These are phyloP conservation scores for Arabidopsis hybrid DNA, from an alignment of 441 rosid genomes.

Conservation along the genomic window DNA sequence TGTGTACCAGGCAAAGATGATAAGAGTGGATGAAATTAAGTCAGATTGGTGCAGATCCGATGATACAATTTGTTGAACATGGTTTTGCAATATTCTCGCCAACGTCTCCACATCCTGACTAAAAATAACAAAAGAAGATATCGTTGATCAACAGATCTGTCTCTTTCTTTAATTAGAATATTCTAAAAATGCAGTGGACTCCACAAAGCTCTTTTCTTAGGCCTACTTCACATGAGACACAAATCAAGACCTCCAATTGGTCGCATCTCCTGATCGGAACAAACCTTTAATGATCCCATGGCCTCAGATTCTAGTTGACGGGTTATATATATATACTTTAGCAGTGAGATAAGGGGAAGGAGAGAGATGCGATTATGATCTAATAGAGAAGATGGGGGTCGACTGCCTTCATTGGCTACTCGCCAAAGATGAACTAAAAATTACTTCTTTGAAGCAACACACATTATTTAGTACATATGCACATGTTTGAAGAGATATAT, in stretches of 20 bases:
- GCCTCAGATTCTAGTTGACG: conserved; percentile 4
- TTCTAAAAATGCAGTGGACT: conserved; percentile 41
- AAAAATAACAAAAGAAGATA: conserved; percentile 35
- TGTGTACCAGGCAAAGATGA: conserved; percentile 32
- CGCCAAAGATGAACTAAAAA: not conserved
- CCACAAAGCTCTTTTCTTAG: not conserved
- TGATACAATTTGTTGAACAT: conserved; percentile 32
- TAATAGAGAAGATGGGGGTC: not conserved
- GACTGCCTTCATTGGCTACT: conserved; percentile 5
- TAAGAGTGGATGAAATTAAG: conserved; percentile 20
- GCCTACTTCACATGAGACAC: conserved; percentile 12
- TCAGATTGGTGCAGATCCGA: conserved; percentile 33
- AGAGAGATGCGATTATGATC: conserved; percentile 7
- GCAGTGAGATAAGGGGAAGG: not conserved
- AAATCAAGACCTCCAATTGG: not conserved
- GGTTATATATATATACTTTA: not conserved
- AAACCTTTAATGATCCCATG: not conserved
- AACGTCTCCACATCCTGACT: conserved; percentile 36
- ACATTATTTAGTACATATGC: not conserved
- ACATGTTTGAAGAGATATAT: conserved; percentile 4
- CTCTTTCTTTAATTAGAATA: conserved; percentile 42
- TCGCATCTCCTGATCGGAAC: conserved; percentile 10
- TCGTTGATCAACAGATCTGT: conserved; percentile 36
- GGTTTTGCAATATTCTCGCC: conserved; percentile 31
- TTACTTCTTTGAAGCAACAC: conserved; percentile 11